Percentiles rank a stretch among this genome's conserved stretches.
These are phyloP conservation scores for Neurospora crassa DNA, from an alignment of 2,329 filamentous ascomycete species.

Conservation along the genomic window DNA sequence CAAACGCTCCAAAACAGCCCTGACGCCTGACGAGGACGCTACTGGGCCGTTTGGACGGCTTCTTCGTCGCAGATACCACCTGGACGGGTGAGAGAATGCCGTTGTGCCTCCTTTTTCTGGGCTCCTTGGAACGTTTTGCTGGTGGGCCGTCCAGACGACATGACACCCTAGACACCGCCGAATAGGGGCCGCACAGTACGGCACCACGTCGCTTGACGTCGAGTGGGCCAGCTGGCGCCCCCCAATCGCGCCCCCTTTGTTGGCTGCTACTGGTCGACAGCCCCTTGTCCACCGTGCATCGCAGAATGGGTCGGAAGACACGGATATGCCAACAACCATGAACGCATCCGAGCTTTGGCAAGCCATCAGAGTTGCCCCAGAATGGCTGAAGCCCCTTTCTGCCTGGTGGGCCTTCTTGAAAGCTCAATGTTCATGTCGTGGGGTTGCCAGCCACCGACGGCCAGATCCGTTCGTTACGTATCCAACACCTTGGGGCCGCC, in stretches of 20 bases:
- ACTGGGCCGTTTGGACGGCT: not conserved
- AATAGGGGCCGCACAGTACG: not conserved
- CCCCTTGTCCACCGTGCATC: conserved; percentile 1
- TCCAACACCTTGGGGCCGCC: conserved; percentile 2
- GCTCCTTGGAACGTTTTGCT: not conserved
- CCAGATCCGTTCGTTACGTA: conserved; percentile 5
- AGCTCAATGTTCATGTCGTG: conserved; percentile 9
- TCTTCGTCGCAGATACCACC: not conserved
- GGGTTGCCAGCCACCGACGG: conserved; percentile 8
- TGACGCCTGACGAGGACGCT: not conserved
- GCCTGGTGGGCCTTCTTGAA: conserved; percentile 6
- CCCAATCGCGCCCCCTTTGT: not conserved
- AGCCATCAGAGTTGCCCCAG: conserved; percentile 1
- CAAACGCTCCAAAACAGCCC: not conserved
- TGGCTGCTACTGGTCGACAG: not conserved
- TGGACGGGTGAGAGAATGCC: not conserved
- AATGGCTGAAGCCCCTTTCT: conserved; percentile 9
- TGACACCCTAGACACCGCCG: not conserved
- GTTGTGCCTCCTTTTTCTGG: conserved; percentile 1
- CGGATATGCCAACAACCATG: conserved; percentile 1
- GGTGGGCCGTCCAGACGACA: not conserved
- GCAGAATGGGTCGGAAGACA: conserved; percentile 4
- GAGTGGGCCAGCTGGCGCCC: not conserved
- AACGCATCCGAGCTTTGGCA: conserved; percentile 6
- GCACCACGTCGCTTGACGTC: not conserved